Conservation (phyloP, 352 stramenopile species). For the Pythium aphanidermatum region DNA sequence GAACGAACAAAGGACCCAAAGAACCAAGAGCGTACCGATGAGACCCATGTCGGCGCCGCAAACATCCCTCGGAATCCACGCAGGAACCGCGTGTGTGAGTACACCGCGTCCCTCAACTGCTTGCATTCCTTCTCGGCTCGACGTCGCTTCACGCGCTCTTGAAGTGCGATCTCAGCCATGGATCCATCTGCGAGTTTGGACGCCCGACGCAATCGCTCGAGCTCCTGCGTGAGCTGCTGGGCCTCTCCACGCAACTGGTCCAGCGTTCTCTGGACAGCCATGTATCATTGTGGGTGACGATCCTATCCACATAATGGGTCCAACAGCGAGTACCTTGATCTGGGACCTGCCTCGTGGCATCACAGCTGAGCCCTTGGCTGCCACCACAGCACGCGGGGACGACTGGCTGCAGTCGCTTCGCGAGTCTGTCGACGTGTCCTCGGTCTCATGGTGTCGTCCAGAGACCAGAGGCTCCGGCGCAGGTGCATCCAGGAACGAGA, state of each 20-base stretch:
- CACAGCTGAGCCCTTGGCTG: no score
- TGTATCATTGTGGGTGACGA: background rate
- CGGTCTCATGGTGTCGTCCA: conserved; percentile 9
- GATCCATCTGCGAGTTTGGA: background rate
- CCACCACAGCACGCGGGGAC: no score
- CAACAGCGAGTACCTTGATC: no score
- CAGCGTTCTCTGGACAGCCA: background rate
- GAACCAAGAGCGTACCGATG: no score
- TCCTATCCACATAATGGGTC: background rate
- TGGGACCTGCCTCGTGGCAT: no score
- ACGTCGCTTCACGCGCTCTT: conserved; percentile 3
- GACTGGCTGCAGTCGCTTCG: no score
- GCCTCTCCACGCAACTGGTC: background rate
- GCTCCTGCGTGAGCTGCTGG: background rate
- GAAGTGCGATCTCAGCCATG: background rate
- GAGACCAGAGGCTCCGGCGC: conserved; percentile 17
- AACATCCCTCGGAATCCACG: background rate
- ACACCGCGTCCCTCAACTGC: conserved; percentile 4
- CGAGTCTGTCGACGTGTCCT: background rate
- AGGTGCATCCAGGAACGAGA: background rate
- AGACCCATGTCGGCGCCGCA: background rate
- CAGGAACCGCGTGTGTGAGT: conserved; percentile 3
- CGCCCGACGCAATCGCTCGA: background rate
- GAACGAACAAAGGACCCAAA: no score
- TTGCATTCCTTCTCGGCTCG: conserved; percentile 2